Percentiles rank a stretch among this genome's conserved stretches.
These are phyloP conservation scores for Globisporangium middletonii DNA, from an alignment of 352 stramenopile species.

Conservation along the genomic window DNA sequence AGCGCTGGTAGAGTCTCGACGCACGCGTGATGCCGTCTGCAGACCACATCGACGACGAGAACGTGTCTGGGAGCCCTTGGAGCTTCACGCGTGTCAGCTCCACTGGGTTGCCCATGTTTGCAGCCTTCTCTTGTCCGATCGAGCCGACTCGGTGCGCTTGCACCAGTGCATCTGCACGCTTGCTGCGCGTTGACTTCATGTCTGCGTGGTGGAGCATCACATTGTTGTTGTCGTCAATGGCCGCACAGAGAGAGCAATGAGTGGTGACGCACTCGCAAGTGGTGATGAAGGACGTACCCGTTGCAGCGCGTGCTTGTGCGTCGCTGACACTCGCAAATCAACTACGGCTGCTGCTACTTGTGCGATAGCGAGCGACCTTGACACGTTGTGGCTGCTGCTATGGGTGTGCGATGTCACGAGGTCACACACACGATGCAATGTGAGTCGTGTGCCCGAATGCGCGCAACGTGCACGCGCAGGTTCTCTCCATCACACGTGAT, in stretches of 20 bases:
- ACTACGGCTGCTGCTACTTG: no score
- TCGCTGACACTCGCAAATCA: no score
- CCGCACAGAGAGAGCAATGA: not conserved
- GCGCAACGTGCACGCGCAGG: no score
- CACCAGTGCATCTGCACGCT: slow-evolving; percentile 3
- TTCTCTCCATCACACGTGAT: no score
- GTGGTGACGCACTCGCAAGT: no score
- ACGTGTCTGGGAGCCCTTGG: slow-evolving; percentile 28
- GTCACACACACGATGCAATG: no score
- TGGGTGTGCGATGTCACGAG: no score
- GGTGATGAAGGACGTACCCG: no score
- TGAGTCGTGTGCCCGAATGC: no score
- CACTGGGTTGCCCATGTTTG: slow-evolving; percentile 35
- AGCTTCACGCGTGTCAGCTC: slow-evolving; percentile 53
- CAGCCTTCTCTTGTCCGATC: slow-evolving; percentile 27
- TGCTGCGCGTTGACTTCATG: slow-evolving; percentile 37
- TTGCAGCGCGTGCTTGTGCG: no score
- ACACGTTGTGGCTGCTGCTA: no score
- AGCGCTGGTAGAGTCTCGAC: slow-evolving; percentile 48
- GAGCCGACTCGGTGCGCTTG: slow-evolving; percentile 10
- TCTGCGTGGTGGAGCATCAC: slow-evolving; percentile 2
- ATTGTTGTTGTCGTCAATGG: not conserved
- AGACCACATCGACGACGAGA: slow-evolving; percentile 46
- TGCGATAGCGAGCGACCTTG: no score
- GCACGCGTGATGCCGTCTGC: slow-evolving; percentile 45